Base-by-base conservation (phyloP, 208 protist genomes). In the Phytomonas sp. region DNA sequence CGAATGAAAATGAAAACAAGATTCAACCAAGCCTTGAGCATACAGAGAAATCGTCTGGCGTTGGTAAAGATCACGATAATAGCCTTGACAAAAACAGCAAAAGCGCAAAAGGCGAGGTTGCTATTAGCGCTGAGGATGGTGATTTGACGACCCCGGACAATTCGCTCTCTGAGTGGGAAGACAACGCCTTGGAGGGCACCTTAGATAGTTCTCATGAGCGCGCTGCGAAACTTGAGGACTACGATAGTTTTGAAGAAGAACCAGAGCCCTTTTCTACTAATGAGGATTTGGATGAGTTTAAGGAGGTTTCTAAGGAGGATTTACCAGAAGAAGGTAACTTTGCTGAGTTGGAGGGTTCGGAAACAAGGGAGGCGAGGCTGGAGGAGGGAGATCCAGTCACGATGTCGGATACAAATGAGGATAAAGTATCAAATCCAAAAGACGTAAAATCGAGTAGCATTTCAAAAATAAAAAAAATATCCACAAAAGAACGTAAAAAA, bases 181-280 rank as follows among this genome's bases (percentile, higher is more conserved):
- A 72, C 40, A 56, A 42, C 3, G 66, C 72, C 29, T 49, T 71
- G 63, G 65, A 77, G 45, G 61, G 31, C 31, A 67, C 69, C 23
- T 11, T 73, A 64, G 72, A 74, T 23, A 71, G 26, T 34, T 69
- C 67, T n/a, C 40, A 77, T 68, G 23, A 59, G 8, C 26, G 10
- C 40, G 32, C 2, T 37, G 36, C 29, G 7, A 30, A 62, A 36
- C 19, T 60, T 10, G 30, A 56, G 8, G 40, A 29, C n/a, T 37
- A 52, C 23, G 49, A 71, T 1, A 29, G 33, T 30, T n/a, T 31
- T 30, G 61, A 65, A 23, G 4, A 65, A 37, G 34, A 37, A 8
- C 34, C 34, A 8, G 34, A 37, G 3, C 34, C 8, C 34, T 37
- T 8, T 8, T 37, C 34, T 8, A 37, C 34, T 3, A 37, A 37